Conservation (phyloP, 352 stramenopile species). For the Pythium rishiriense region DNA sequence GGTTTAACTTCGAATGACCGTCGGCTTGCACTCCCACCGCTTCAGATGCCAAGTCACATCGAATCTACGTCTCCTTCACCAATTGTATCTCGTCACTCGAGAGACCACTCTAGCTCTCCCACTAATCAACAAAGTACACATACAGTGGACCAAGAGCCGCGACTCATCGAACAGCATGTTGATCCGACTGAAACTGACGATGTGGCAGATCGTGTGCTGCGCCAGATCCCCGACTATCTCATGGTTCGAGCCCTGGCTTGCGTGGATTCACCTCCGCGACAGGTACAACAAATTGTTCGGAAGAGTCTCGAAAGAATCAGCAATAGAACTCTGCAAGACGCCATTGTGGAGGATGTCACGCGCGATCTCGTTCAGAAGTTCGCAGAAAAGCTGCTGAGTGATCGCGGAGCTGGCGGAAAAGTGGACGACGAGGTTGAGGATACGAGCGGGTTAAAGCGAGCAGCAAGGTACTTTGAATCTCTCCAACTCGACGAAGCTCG, state of each 20-base stretch:
- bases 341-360: slow-evolving; percentile 13
- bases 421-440: slow-evolving; percentile 12
- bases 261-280: not conserved
- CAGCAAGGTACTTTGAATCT: slow-evolving; percentile 22
- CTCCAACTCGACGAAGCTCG: not conserved
- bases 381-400: slow-evolving; percentile 6
- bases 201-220: slow-evolving; percentile 17
- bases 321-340: not conserved
- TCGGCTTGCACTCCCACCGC: not conserved
- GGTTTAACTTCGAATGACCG: not conserved
- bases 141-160: not conserved
- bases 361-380: slow-evolving; percentile 12
- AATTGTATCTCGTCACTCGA: not conserved
- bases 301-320: slow-evolving; percentile 19
- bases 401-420: not conserved
- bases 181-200: slow-evolving; percentile 11
- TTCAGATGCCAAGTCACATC: not conserved
- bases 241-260: slow-evolving; percentile 8
- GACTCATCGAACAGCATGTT: slow-evolving; percentile 9
- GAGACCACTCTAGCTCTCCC: not conserved
- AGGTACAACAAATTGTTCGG: slow-evolving; percentile 21
- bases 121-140: not conserved
- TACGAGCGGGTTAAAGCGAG: slow-evolving; percentile 23
- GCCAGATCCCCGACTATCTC: slow-evolving; percentile 25
- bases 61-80: not conserved